These are phyloP conservation scores for Aspergillus japonicus DNA, from an alignment of 2,329 filamentous ascomycete genomes.

Conservation along the genomic window DNA sequence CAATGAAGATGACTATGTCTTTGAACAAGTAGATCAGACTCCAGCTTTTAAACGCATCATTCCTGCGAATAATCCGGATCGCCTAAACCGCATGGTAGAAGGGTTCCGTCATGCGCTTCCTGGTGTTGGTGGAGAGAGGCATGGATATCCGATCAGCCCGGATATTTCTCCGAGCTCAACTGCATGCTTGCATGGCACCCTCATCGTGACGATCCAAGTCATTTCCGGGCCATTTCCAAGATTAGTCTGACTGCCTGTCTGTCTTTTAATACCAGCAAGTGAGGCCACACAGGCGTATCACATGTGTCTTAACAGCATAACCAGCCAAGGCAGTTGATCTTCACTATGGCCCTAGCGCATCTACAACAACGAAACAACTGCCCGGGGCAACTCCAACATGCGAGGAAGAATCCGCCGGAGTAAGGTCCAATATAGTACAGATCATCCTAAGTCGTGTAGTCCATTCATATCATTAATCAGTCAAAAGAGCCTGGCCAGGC, in stretches of 20 bases:
- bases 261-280: background rate
- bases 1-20: background rate
- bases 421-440: no score
- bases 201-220: constrained; percentile 17
- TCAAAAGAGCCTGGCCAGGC: background rate
- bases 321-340: no score
- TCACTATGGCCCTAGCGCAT: background rate
- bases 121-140: background rate
- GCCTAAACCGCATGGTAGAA: no score
- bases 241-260: background rate
- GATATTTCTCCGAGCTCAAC: constrained; percentile 23
- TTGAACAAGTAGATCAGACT: background rate
- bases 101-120: background rate
- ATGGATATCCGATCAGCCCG: constrained; percentile 4
- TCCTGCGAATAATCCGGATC: background rate
- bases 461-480: background rate
- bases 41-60: background rate
- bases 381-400: background rate
- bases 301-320: no score
- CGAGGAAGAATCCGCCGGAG: background rate
- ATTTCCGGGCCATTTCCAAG: background rate
- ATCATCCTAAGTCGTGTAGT: no score
- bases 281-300: no score
- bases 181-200: no score
- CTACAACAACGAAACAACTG: background rate